Percentiles rank a stretch among this genome's conserved stretches.
phyloP scores from a whole-genome alignment of 1,284 basidiomycete species.

The Microbotryum silenes-acaulis region DNA sequence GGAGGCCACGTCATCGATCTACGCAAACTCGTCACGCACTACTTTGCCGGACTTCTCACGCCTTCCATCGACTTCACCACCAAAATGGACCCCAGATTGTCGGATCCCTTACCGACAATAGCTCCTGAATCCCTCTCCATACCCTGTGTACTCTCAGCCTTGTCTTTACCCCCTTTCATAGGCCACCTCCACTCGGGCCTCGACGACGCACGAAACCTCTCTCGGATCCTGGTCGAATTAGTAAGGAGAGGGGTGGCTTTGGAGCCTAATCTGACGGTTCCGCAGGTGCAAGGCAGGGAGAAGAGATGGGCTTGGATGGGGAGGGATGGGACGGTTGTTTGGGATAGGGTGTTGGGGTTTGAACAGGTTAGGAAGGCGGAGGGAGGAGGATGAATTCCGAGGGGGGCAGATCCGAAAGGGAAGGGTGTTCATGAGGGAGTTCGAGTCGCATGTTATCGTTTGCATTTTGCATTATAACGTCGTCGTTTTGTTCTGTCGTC shows the following conservation, averaged over 20 bases:
- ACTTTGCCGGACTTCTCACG: slow-evolving; percentile 17
- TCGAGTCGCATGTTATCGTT: too few species aligned
- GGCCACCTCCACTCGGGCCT: slow-evolving; percentile 80
- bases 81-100: slow-evolving; percentile 5
- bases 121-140: slow-evolving; percentile 38
- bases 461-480: too few species aligned
- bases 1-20: slow-evolving; percentile 39
- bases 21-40: slow-evolving; percentile 20
- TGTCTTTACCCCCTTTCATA: slow-evolving; percentile 52
- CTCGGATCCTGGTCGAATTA: slow-evolving; percentile 66
- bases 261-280: slow-evolving; percentile 62
- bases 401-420: too few species aligned
- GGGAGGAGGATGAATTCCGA: neutral
- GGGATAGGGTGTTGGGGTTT: slow-evolving; percentile 2
- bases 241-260: slow-evolving; percentile 58
- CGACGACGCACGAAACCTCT: slow-evolving; percentile 78
- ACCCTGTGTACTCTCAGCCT: slow-evolving; percentile 39
- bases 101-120: neutral
- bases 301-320: slow-evolving; percentile 76
- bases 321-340: slow-evolving; percentile 35
- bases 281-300: slow-evolving; percentile 42
- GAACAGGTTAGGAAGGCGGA: neutral
- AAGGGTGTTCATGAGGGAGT: too few species aligned
- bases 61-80: slow-evolving; percentile 8
- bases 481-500: too few species aligned